These are phyloP conservation scores for Coprinopsis sp. DNA, from an alignment of 768 basidiomycete species.

Conservation along the genomic window DNA sequence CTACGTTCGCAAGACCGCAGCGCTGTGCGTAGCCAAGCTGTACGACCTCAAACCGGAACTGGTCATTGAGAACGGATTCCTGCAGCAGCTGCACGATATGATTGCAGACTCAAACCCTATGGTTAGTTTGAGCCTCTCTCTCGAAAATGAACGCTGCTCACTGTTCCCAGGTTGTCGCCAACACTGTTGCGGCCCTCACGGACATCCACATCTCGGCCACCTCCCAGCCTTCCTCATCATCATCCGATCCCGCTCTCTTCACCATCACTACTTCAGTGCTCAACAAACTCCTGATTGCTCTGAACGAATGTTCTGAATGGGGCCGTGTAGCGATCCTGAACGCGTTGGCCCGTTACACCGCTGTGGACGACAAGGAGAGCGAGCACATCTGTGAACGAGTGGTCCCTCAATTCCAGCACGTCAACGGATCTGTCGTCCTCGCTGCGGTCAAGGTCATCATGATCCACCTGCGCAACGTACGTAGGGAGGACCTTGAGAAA, in stretches of 20 bases:
- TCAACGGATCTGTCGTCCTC: slow-evolving; percentile 93
- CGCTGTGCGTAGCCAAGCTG: slow-evolving; percentile 93
- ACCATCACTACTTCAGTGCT: slow-evolving; percentile 78
- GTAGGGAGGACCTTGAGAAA: slow-evolving; percentile 77
- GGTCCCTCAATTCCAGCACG: slow-evolving; percentile 97
- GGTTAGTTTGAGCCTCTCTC: slow-evolving; percentile 43
- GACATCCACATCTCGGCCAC: slow-evolving; percentile 83
- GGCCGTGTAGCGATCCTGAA: slow-evolving; percentile 91
- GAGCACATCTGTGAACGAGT: slow-evolving; percentile 99
- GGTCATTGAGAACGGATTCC: slow-evolving; percentile 91
- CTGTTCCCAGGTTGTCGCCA: slow-evolving; percentile 88
- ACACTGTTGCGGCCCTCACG: slow-evolving; percentile 87
- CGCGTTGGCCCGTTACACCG: slow-evolving; percentile 77
- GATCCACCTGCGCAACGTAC: slow-evolving; percentile 89
- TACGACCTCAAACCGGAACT: slow-evolving; percentile 96
- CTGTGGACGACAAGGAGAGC: slow-evolving; percentile 88
- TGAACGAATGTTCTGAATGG: slow-evolving; percentile 99
- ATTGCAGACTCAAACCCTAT: slow-evolving; percentile 95
- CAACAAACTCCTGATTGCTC: slow-evolving; percentile 86
- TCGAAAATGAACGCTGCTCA: neutral
- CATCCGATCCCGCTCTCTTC: slow-evolving; percentile 65
- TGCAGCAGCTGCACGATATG: slow-evolving; percentile 87
- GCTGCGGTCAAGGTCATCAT: slow-evolving; percentile 97
- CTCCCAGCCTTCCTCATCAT: slow-evolving; percentile 43
- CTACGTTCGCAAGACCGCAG: slow-evolving; percentile 97